phyloP scores from a whole-genome alignment of 305 asterid genomes.

The Fraxinus greggii region DNA sequence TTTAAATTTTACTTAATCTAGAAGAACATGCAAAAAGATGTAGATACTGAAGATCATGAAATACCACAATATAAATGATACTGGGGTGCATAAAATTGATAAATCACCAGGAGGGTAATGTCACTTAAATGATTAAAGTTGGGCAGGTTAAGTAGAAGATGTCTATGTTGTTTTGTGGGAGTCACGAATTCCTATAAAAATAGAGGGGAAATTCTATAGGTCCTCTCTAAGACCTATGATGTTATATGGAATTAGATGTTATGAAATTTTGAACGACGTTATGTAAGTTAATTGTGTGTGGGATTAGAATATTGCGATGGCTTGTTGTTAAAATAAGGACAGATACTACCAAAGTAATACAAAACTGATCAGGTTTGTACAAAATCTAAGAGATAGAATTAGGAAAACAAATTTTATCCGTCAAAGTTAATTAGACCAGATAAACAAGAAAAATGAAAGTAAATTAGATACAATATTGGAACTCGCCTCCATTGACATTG shows the following conservation, averaged over 20 bases:
- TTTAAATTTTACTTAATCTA: background rate
- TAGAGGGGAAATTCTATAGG: background rate
- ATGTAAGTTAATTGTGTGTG: background rate
- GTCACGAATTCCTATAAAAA: background rate
- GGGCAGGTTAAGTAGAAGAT: background rate
- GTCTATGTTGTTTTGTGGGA: background rate
- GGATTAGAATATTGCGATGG: background rate
- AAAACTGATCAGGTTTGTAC: background rate
- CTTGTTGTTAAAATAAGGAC: background rate
- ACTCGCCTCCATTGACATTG: slow-evolving; percentile 55
- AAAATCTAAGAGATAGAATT: background rate
- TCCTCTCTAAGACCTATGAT: background rate
- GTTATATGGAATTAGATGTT: background rate
- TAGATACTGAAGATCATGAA: background rate
- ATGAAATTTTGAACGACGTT: background rate
- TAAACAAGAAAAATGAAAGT: background rate
- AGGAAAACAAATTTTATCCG: background rate
- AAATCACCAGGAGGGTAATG: background rate
- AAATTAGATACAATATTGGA: slow-evolving; percentile 5
- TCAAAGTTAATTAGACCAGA: background rate
- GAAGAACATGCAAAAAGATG: background rate
- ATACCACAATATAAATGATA: background rate
- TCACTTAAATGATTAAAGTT: background rate
- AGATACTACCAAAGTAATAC: background rate
- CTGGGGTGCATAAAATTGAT: background rate